phyloP scores from a whole-genome alignment of 2,329 filamentous ascomycete species.

The Thermoascus crustaceus region DNA sequence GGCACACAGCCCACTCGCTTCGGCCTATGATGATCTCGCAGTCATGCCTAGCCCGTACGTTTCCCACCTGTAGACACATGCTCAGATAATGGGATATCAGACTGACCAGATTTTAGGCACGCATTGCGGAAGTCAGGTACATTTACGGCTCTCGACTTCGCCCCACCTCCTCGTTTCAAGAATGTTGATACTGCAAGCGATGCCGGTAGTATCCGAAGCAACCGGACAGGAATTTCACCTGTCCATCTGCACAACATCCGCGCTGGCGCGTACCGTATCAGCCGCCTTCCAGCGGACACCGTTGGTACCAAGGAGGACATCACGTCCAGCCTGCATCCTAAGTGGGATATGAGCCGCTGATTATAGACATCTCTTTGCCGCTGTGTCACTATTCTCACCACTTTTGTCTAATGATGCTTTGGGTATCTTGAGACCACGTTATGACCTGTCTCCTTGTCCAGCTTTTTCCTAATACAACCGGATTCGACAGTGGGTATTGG shows the following conservation, averaged over 20 bases:
- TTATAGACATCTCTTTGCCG: slow-evolving; percentile 10
- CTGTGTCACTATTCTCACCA: neutral
- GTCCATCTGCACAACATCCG: slow-evolving; percentile 64
- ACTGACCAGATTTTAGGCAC: slow-evolving; percentile 29
- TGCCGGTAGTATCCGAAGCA: slow-evolving; percentile 52
- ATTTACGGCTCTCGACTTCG: slow-evolving; percentile 43
- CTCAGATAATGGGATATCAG: too few relatives aligned
- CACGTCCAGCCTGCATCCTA: slow-evolving; percentile 48
- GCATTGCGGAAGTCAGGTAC: slow-evolving; percentile 42
- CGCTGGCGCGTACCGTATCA: slow-evolving; percentile 76
- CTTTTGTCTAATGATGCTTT: slow-evolving; percentile 13
- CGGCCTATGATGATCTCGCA: slow-evolving; percentile 78
- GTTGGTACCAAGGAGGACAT: slow-evolving; percentile 70
- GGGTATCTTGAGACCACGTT: slow-evolving; percentile 10
- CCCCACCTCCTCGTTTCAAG: slow-evolving; percentile 41
- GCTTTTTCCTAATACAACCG: neutral
- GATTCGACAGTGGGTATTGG: slow-evolving; percentile 3
- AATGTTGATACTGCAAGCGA: slow-evolving; percentile 36
- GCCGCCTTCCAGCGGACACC: slow-evolving; percentile 69
- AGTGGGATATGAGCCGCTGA: slow-evolving; percentile 42
- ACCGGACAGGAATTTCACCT: slow-evolving; percentile 68
- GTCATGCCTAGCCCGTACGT: slow-evolving; percentile 87
- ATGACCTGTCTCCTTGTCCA: slow-evolving; percentile 12
- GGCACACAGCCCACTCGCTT: slow-evolving; percentile 68
- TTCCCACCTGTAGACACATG: too few relatives aligned